These are phyloP conservation scores for Kodamaea derodonti DNA, from an alignment of 1,139 yeast genomes.

Conservation along the genomic window DNA sequence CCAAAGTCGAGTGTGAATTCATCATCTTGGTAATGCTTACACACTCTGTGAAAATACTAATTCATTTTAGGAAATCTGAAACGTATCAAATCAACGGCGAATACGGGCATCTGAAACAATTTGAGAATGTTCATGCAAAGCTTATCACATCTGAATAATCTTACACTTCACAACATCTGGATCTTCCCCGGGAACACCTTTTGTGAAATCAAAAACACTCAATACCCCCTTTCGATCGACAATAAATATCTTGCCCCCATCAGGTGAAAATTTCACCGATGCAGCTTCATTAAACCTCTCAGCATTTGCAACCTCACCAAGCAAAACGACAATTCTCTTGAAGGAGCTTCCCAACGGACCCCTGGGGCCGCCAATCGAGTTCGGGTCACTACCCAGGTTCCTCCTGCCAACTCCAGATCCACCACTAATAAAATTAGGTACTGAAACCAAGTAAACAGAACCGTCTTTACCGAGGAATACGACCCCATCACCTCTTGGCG, in stretches of 20 bases:
- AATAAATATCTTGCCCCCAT: constrained; percentile 74
- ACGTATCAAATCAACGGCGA: too few relatives aligned
- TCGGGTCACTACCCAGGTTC: constrained; percentile 4
- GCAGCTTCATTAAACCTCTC: constrained; percentile 70
- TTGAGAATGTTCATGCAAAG: too few relatives aligned
- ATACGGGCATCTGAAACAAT: too few relatives aligned
- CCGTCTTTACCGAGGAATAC: constrained; percentile 82
- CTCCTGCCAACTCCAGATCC: constrained; percentile 3
- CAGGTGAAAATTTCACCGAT: constrained; percentile 65
- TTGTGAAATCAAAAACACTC: constrained; percentile 81
- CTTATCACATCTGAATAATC: constrained; percentile 36
- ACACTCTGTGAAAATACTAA: too few relatives aligned
- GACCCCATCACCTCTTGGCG: constrained; percentile 84
- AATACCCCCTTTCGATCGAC: constrained; percentile 80
- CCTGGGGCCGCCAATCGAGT: not conserved
- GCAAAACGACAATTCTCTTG: constrained; percentile 58
- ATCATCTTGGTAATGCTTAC: too few relatives aligned
- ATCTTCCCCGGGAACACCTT: constrained; percentile 71
- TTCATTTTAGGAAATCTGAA: too few relatives aligned
- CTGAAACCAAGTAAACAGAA: constrained; percentile 61
- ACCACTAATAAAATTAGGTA: constrained; percentile 42
- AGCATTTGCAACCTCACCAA: constrained; percentile 78
- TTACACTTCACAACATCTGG: constrained; percentile 78
- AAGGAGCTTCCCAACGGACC: constrained; percentile 6
- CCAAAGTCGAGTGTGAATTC: too few relatives aligned